Conservation (phyloP, 441 rosid genomes). For the Gossypium laxum region DNA sequence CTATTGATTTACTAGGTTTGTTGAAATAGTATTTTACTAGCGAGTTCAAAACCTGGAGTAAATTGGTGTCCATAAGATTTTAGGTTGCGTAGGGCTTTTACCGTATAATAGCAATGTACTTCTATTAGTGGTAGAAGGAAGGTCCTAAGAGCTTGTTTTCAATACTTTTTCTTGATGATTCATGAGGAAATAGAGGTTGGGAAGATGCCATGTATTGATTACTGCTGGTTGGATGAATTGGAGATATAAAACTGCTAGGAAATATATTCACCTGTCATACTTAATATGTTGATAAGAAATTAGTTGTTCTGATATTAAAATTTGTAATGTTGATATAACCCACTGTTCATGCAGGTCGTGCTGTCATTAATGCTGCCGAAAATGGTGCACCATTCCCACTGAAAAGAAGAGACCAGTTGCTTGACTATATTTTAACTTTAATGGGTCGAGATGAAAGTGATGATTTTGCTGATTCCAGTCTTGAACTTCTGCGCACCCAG, state of each 20-base stretch:
- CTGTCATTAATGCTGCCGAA: conserved; percentile 93
- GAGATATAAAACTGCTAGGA: not conserved
- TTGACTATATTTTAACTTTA: conserved; percentile 84
- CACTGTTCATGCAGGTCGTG: conserved; percentile 56
- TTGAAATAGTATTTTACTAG: conserved; percentile 3
- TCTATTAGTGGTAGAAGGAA: not conserved
- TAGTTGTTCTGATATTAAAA: conserved; percentile 2
- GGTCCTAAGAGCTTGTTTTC: conserved; percentile 1
- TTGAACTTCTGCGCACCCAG: conserved; percentile 84
- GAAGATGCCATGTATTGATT: not conserved
- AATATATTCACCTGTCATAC: not conserved
- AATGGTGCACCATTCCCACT: conserved; percentile 79
- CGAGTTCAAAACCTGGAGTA: not conserved
- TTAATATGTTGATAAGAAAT: not conserved
- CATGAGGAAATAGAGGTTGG: not conserved
- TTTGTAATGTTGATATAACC: conserved; percentile 12
- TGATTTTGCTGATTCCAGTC: conserved; percentile 77
- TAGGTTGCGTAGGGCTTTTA: not conserved
- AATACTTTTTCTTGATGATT: not conserved
- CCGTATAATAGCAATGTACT: not conserved
- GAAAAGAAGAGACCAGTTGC: conserved; percentile 77
- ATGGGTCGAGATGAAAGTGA: conserved; percentile 91
- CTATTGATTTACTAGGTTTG: conserved; percentile 92
- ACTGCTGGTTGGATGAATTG: not conserved
- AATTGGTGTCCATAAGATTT: not conserved